phyloP scores from a whole-genome alignment of 768 basidiomycete genomes.

The Tephrocybe sp. region DNA sequence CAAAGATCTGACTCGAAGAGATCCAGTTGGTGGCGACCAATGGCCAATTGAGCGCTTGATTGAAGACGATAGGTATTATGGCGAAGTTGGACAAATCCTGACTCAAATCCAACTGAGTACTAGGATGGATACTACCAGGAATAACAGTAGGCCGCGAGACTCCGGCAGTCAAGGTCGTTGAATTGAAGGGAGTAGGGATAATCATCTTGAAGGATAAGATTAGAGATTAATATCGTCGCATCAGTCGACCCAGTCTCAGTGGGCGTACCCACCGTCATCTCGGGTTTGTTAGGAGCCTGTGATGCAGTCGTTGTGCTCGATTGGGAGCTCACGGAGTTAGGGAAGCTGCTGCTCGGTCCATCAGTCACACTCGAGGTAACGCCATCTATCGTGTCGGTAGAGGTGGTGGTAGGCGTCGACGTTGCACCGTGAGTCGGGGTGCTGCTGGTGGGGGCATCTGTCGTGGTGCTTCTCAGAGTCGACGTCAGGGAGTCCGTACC shows the following conservation, averaged over 20 bases:
- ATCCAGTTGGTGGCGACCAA: slow-evolving; percentile 61
- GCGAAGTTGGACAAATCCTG: slow-evolving; percentile 37
- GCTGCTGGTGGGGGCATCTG: no score
- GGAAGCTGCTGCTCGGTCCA: slow-evolving; percentile 20
- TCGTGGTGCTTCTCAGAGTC: no score
- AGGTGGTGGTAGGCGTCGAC: no score
- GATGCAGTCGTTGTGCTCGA: slow-evolving; percentile 23
- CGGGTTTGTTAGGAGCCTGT: slow-evolving; percentile 41
- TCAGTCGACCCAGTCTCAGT: slow-evolving; percentile 18
- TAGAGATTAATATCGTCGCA: slow-evolving; percentile 24
- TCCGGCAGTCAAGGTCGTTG: no score
- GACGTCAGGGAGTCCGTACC: no score
- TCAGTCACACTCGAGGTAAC: no score
- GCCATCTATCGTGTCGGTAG: no score
- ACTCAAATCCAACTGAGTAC: slow-evolving; percentile 22
- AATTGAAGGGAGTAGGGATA: no score
- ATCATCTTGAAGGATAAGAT: no score
- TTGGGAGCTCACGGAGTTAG: slow-evolving; percentile 1
- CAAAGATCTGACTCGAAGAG: slow-evolving; percentile 77
- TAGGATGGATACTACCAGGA: slow-evolving; percentile 61
- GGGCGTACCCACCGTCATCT: slow-evolving; percentile 31
- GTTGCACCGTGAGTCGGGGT: no score
- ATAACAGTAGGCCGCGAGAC: slow-evolving; percentile 61
- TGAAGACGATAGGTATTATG: slow-evolving; percentile 67
- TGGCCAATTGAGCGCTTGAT: slow-evolving; percentile 58